Conservation (phyloP, 306 rosid species). For the Acacia confusa region DNA sequence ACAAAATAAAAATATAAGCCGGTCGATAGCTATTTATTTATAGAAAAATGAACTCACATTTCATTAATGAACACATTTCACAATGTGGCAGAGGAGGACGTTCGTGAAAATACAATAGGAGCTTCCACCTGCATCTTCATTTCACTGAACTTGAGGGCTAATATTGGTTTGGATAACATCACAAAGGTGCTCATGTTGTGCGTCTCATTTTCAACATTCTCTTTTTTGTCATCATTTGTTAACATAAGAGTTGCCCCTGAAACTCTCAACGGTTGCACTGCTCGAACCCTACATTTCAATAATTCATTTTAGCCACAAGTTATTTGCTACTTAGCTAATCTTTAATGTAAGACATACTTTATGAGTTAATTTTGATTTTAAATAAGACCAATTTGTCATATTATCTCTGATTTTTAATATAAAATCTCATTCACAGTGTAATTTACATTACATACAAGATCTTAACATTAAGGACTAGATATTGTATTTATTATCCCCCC, state of each 20-base stretch:
- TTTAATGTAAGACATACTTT: too few species aligned
- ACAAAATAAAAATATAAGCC: neutral
- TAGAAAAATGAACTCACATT: neutral
- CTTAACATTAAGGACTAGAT: too few species aligned
- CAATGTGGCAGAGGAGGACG: conserved; percentile 31
- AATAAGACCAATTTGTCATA: too few species aligned
- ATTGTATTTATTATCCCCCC: too few species aligned
- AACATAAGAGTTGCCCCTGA: conserved; percentile 1
- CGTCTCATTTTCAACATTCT: conserved; percentile 16
- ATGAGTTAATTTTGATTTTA: too few species aligned
- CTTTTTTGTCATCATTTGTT: conserved; percentile 14
- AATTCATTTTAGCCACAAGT: neutral
- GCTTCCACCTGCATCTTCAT: conserved; percentile 93
- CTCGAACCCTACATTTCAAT: conserved; percentile 57
- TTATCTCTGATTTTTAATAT: too few species aligned
- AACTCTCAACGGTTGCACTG: conserved; percentile 64
- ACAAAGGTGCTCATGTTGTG: conserved; percentile 46
- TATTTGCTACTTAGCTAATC: too few species aligned
- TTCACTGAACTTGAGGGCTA: conserved; percentile 75
- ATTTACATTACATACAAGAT: too few species aligned
- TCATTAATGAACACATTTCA: neutral
- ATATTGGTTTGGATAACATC: conserved; percentile 75
- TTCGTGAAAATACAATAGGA: conserved; percentile 53
- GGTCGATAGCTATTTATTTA: too few species aligned
- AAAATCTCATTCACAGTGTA: too few species aligned